A percentile compares a stretch with the other conserved stretches of the same genome.
Evolutionary conservation across 1,284 basidiomycete genomes (phyloP).

Genomic region (Cryptococcus sp.): DNA sequence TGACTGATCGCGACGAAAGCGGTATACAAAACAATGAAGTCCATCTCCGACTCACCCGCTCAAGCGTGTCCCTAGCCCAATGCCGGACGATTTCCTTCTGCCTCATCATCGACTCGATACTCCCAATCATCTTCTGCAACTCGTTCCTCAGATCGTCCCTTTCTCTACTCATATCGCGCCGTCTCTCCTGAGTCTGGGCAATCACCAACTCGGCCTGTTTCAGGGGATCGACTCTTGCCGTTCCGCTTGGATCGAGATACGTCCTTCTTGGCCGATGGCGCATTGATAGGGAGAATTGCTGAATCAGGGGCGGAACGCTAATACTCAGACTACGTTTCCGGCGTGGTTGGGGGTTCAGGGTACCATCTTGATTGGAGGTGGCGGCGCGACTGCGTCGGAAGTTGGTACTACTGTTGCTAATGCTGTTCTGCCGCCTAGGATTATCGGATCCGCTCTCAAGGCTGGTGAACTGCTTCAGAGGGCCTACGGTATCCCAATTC

Average conservation of each 20-base stretch:
- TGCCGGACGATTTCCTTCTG: constrained; percentile 16
- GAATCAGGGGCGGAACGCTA: constrained; percentile 9
- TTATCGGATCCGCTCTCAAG: constrained; percentile 16
- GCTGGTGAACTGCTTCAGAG: constrained; percentile 11
- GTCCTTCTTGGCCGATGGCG: constrained; percentile 34
- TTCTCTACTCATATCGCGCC: constrained; percentile 11
- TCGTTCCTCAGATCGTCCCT: constrained; percentile 11
- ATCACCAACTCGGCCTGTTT: constrained; percentile 14
- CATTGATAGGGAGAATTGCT: constrained; percentile 16
- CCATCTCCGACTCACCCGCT: constrained; percentile 5
- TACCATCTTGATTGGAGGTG: not conserved
- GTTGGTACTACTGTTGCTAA: not conserved
- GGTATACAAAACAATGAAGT: not conserved
- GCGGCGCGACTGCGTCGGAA: constrained; percentile 1
- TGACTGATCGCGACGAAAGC: not conserved
- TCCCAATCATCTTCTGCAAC: constrained; percentile 15
- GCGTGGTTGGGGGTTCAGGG: not conserved
- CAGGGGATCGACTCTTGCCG: constrained; percentile 30
- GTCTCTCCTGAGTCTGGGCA: constrained; percentile 2
- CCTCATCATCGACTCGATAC: constrained; percentile 18
- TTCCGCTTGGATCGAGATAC: constrained; percentile 31
- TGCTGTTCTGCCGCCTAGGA: constrained; percentile 1
- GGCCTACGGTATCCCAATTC: constrained; percentile 15
- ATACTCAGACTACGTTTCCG: constrained; percentile 15
- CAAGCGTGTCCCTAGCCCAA: constrained; percentile 12